Evolutionary conservation across 2,329 filamentous ascomycete species (phyloP).

Genomic region (Coleophoma crateriformis): DNA sequence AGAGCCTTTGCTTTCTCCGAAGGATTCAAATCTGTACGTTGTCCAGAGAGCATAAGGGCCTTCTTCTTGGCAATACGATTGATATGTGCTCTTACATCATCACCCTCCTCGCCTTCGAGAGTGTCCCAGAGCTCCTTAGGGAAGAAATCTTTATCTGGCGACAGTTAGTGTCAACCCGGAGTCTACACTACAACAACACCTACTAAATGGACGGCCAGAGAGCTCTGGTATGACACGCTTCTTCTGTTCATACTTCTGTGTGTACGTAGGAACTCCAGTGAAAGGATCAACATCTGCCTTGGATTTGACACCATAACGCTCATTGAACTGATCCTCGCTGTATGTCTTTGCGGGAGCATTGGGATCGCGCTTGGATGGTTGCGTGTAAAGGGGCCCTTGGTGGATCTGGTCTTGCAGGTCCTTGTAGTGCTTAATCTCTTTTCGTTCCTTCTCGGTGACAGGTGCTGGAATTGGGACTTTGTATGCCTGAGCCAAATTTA

Average conservation of each 20-base stretch:
- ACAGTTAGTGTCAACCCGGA: not conserved
- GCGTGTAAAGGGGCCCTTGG: slow-evolving; percentile 51
- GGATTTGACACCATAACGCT: slow-evolving; percentile 20
- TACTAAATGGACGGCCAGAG: slow-evolving; percentile 47
- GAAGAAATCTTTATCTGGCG: slow-evolving; percentile 48
- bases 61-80: slow-evolving; percentile 23
- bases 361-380: slow-evolving; percentile 20
- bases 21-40: slow-evolving; percentile 4
- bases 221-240: slow-evolving; percentile 48
- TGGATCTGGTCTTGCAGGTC: slow-evolving; percentile 47
- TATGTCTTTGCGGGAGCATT: slow-evolving; percentile 34
- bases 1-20: slow-evolving; percentile 25
- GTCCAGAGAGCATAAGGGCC: slow-evolving; percentile 21
- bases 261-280: slow-evolving; percentile 54
- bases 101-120: slow-evolving; percentile 34
- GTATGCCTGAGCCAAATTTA: slow-evolving; percentile 18
- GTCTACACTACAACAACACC: slow-evolving; percentile 18
- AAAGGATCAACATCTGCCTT: slow-evolving; percentile 53
- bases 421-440: slow-evolving; percentile 42
- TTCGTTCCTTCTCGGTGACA: slow-evolving; percentile 36
- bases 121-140: slow-evolving; percentile 51
- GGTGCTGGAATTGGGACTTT: slow-evolving; percentile 30
- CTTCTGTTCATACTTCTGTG: slow-evolving; percentile 50
- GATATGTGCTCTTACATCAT: slow-evolving; percentile 15
- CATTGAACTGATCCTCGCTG: slow-evolving; percentile 32